phyloP scores from a whole-genome alignment of 2,329 filamentous ascomycete genomes.

The Pestalotiopsis sp. region DNA sequence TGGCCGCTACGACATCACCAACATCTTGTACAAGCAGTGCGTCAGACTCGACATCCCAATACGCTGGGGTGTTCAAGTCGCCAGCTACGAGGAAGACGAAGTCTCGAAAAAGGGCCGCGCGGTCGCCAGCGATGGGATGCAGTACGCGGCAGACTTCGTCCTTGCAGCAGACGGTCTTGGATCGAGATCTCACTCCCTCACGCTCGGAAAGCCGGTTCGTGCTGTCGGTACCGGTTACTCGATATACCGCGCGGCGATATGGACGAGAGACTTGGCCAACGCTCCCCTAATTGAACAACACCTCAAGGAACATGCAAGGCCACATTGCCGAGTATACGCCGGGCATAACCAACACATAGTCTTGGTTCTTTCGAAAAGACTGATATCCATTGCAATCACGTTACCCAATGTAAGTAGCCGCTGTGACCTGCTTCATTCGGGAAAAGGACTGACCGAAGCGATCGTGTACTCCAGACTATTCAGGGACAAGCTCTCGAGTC shows the following conservation, averaged over 20 bases:
- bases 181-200: slow-evolving; percentile 25
- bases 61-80: background rate
- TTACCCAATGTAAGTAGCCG: background rate
- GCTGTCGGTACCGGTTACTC: slow-evolving; percentile 28
- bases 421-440: background rate
- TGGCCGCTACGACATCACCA: background rate
- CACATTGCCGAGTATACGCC: background rate
- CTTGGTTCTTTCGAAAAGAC: background rate
- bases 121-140: slow-evolving; percentile 17
- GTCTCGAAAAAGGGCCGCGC: slow-evolving; percentile 14
- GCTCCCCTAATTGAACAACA: background rate
- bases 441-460: background rate
- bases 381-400: slow-evolving; percentile 7
- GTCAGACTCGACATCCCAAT: background rate
- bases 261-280: background rate
- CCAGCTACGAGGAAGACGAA: slow-evolving; percentile 13
- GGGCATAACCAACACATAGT: background rate
- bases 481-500: background rate
- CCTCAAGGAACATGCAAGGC: background rate
- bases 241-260: slow-evolving; percentile 24
- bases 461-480: background rate
- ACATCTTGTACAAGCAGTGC: background rate
- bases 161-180: slow-evolving; percentile 34
- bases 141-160: slow-evolving; percentile 28
- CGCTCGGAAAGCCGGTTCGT: slow-evolving; percentile 21